Base-by-base conservation (phyloP, 805 yeast genomes). In the Starmera amethionina region DNA sequence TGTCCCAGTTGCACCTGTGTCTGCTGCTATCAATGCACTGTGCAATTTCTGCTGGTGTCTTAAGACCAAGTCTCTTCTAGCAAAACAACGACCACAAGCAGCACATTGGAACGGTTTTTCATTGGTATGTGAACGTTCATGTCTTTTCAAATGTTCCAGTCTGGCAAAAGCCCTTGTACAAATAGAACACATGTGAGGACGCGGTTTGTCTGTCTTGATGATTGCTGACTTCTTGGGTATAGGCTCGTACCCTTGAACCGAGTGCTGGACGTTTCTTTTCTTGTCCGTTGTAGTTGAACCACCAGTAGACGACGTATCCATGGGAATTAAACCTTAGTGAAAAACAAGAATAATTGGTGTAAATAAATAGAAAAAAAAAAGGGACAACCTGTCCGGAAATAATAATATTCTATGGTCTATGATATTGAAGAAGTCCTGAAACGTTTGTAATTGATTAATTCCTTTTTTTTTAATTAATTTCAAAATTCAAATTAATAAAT, bases 81-180 rank as follows among this genome's bases (percentile, higher is more conserved):
- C 97, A 65, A 93, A 90, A 56, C 96, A 84, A 38, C 97, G 77
- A 30, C 95, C 97, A 62, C 97, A 90, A 8, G 89, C 89, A 2
- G 95, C 94, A 63, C 98, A 90, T 56, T 86, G 93, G 64, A 82
- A 90, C 1, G 97, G 97, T 58, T 88, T 88, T 61, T 89, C 97
- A 58, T 89, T 86, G 9, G 98, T 90, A 59, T 90, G 98, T 0
- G 94, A 81, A 33, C 97, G 68, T 52, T 88, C 94, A 56, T 90
- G 98, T 42, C 98, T 78, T 60, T 85, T 88, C 54, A 93, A 70
- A 62, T 90, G 98, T 61, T 90, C 98, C 37, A 86, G 70, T 40
- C 98, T 73, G 2, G 97, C 98, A 72, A 93, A 93, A 3, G 95
- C 95, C 44, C 98, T 71, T 1, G 97, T 86, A 58, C 98, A 93